Evolutionary conservation across 257 asterid genomes (phyloP).

Genomic region (Solanum medicagineum): DNA sequence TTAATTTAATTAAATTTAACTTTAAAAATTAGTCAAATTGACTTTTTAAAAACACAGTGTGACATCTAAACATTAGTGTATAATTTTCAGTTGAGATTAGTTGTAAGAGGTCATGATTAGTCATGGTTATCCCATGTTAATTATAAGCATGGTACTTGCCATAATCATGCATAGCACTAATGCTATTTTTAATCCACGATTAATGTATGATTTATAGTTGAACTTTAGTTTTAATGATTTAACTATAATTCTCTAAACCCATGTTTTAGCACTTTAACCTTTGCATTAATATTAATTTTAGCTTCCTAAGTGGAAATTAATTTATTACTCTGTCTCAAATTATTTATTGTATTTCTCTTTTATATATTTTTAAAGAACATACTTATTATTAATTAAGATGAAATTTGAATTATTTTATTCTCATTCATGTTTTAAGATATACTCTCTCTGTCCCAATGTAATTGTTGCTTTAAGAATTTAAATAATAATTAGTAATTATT

Average conservation of each 20-base stretch:
- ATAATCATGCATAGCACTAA: neutral
- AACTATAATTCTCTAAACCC: neutral
- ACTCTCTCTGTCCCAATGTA: neutral
- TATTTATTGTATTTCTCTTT: neutral
- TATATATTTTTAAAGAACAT: neutral
- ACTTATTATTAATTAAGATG: neutral
- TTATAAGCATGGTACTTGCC: neutral
- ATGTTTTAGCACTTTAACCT: neutral
- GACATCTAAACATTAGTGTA: neutral
- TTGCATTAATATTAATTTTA: neutral
- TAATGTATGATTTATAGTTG: neutral
- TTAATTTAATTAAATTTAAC: too few species aligned
- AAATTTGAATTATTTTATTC: neutral
- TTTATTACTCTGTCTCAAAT: neutral
- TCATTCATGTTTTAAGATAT: neutral
- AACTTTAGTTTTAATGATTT: neutral
- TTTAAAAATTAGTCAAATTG: too few species aligned
- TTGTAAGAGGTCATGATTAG: neutral
- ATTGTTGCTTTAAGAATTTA: neutral
- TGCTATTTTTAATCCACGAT: neutral
- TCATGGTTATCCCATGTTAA: neutral
- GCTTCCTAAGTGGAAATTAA: neutral
- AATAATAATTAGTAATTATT: neutral
- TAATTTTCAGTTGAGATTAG: neutral
- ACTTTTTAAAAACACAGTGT: too few species aligned